Evolutionary conservation across 2,329 filamentous ascomycete genomes (phyloP).

Genomic region (Fusarium sp.): DNA sequence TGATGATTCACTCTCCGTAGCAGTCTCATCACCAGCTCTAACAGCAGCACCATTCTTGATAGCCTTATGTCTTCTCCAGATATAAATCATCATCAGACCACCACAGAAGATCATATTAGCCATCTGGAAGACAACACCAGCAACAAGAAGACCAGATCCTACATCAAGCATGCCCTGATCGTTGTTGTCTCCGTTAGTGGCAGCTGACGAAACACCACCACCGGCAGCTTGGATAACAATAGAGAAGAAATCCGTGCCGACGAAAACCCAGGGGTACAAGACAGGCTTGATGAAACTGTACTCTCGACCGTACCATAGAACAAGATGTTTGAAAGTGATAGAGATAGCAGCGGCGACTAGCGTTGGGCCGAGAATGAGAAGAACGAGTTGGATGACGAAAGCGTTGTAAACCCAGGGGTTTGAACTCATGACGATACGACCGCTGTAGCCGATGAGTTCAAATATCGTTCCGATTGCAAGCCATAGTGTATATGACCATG

Average conservation of each 20-base stretch:
- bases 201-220: slow-evolving; percentile 34
- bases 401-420: slow-evolving; percentile 56
- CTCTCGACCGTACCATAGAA: slow-evolving; percentile 55
- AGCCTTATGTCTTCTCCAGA: slow-evolving; percentile 33
- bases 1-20: neutral
- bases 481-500: slow-evolving; percentile 54
- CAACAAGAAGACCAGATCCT: slow-evolving; percentile 34
- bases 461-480: slow-evolving; percentile 53
- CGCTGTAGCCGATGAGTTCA: slow-evolving; percentile 57
- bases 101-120: slow-evolving; percentile 44
- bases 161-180: slow-evolving; percentile 29
- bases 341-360: slow-evolving; percentile 59
- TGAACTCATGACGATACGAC: slow-evolving; percentile 53
- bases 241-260: slow-evolving; percentile 58
- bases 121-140: slow-evolving; percentile 41
- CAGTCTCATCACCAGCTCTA: neutral
- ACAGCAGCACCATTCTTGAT: slow-evolving; percentile 25
- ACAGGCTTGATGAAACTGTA: slow-evolving; percentile 52
- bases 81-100: slow-evolving; percentile 37
- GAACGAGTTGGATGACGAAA: slow-evolving; percentile 57
- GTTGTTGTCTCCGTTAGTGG: slow-evolving; percentile 10
- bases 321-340: slow-evolving; percentile 58
- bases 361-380: slow-evolving; percentile 56
- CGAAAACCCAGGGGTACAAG: slow-evolving; percentile 61
- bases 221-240: slow-evolving; percentile 42